Conservation (phyloP, 2,329 filamentous ascomycete genomes). For the Cryphonectria nitschkei region DNA sequence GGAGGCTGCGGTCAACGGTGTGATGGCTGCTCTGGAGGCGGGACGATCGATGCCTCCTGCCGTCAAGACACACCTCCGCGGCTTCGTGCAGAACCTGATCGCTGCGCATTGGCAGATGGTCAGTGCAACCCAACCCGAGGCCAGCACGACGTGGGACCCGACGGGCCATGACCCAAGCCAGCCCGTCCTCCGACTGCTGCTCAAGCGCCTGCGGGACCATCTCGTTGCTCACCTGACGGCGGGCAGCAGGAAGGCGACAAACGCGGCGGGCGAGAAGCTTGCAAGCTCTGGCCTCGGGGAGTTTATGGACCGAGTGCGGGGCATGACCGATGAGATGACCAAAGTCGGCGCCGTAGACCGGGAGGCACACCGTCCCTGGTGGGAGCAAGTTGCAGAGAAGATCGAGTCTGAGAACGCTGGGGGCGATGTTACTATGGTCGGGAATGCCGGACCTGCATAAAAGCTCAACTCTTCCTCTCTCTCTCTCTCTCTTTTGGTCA, state of each 20-base stretch:
- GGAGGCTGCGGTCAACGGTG: slow-evolving; percentile 61
- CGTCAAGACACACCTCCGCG: slow-evolving; percentile 62
- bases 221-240: slow-evolving; percentile 67
- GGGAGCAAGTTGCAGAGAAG: slow-evolving; percentile 66
- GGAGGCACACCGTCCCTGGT: slow-evolving; percentile 70
- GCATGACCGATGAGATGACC: slow-evolving; percentile 70
- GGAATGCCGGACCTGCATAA: background rate
- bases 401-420: slow-evolving; percentile 41
- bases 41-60: slow-evolving; percentile 67
- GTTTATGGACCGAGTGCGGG: slow-evolving; percentile 70
- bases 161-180: slow-evolving; percentile 49
- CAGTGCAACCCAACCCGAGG: slow-evolving; percentile 22
- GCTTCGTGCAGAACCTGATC: slow-evolving; percentile 60
- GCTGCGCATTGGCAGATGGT: slow-evolving; percentile 48
- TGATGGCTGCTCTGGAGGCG: slow-evolving; percentile 65
- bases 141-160: slow-evolving; percentile 24
- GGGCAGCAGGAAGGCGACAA: slow-evolving; percentile 67
- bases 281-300: slow-evolving; percentile 72
- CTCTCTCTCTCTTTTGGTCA: no score
- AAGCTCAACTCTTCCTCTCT: background rate
- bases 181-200: slow-evolving; percentile 67
- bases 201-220: slow-evolving; percentile 69
- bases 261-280: slow-evolving; percentile 69
- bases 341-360: slow-evolving; percentile 69
- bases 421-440: background rate